phyloP scores from a whole-genome alignment of 2,329 filamentous ascomycete species.

The Exophiala sp. region DNA sequence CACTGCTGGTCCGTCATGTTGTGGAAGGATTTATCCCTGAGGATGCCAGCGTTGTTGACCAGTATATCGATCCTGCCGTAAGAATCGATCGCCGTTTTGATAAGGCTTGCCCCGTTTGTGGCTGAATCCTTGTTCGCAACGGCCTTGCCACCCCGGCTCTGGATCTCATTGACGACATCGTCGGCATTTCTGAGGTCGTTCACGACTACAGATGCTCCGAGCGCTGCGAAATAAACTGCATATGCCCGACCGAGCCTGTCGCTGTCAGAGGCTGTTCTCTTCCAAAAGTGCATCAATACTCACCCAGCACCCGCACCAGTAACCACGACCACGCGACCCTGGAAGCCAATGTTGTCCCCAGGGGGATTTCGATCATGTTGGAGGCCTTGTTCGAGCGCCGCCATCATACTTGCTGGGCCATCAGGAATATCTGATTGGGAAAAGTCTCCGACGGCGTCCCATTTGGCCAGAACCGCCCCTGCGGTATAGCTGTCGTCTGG shows the following conservation, averaged over 20 bases:
- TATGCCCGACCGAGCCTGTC: conserved; percentile 86
- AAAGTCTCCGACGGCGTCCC: conserved; percentile 84
- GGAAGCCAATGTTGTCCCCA: conserved; percentile 72
- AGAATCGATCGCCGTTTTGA: conserved; percentile 72
- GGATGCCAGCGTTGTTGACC: too few species aligned
- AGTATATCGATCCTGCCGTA: conserved; percentile 65
- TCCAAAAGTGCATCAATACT: conserved; percentile 29
- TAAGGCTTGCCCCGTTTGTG: conserved; percentile 83
- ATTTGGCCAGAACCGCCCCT: conserved; percentile 80
- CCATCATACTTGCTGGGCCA: conserved; percentile 82
- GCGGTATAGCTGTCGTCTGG: conserved; percentile 84
- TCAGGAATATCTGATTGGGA: conserved; percentile 75
- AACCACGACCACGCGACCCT: conserved; percentile 76
- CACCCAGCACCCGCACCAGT: conserved; percentile 80
- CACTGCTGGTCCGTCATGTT: conserved; percentile 96
- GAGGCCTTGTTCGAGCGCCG: conserved; percentile 75
- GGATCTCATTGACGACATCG: conserved; percentile 83
- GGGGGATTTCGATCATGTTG: conserved; percentile 68
- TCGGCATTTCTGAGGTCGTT: conserved; percentile 66
- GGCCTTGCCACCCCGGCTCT: conserved; percentile 80
- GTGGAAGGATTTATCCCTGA: conserved; percentile 92
- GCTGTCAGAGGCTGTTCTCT: conserved; percentile 27
- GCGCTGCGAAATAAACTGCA: conserved; percentile 77
- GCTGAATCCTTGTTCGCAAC: conserved; percentile 89
- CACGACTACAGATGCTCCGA: conserved; percentile 79